Evolutionary conservation across 768 basidiomycete genomes (phyloP), one percentile per base, ranked within the genome.

Genomic region (Xerocomellus intermedius): DNA sequence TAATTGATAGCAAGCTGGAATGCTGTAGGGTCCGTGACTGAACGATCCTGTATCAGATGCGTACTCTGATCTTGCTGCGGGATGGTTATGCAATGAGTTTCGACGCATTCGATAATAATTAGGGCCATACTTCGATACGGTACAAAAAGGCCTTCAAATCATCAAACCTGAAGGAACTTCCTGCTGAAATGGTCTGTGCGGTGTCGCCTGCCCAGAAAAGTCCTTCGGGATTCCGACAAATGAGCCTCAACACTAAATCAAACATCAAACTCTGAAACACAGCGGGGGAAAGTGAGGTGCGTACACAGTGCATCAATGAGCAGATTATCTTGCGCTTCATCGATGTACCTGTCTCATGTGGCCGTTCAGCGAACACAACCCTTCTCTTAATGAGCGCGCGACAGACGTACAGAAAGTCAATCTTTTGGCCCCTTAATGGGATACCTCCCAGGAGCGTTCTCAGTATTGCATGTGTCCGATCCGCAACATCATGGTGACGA

Each of bases 161-260:
- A 50, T 85, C 73, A 64, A 91, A 91, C 10, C 83, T 73, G 60
- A 91, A 91, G 0, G 85, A 79, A 57, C 85, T 87, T 3, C 88
- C 89, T 1, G 81, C 78, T 0, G 86, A 83, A 37, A 91, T 90
- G 0, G 88, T 86, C 58, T 91, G 89, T 0, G 89, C 87, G 0
- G 89, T 89, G 63, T 91, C 89, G 0, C 89, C 89, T 2, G 87
- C 88, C 85, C 86, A 89, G 57, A 90, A 86, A 19, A 89, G 68
- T 0, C 88, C 87, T 48, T 86, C 73, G 0, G 81, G 77, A 61
- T 89, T 89, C 12, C 68, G 68, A 56, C 85, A 89, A n/a, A 90
- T 64, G 0, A 74, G 73, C 30, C 86, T 73, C 38, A 90, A 67
- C 4, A 90, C 88, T 89, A 52, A 24, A 30, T 38, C 33, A 35